phyloP scores from a whole-genome alignment of 805 yeast genomes.

The Candida xiaguanensis region DNA sequence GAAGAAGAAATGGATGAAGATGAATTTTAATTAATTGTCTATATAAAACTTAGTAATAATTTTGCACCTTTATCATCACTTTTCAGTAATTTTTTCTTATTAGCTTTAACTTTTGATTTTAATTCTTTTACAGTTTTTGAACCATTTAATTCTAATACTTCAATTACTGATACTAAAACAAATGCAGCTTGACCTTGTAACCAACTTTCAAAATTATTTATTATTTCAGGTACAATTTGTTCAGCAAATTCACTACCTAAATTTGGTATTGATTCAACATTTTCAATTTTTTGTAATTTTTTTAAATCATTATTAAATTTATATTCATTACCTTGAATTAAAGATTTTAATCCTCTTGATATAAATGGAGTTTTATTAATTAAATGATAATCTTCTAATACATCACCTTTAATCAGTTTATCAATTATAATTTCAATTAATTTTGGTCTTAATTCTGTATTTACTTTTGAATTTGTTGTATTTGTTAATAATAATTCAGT shows the following conservation, averaged over 20 bases:
- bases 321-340: conserved; percentile 86
- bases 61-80: conserved; percentile 61
- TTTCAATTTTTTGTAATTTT: conserved; percentile 44
- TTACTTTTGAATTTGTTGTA: conserved; percentile 35
- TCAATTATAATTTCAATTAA: conserved; percentile 56
- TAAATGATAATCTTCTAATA: conserved; percentile 62
- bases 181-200: conserved; percentile 66
- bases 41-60: conserved; percentile 23
- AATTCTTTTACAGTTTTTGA: conserved; percentile 43
- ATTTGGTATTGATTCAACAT: conserved; percentile 34
- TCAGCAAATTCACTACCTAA: conserved; percentile 59
- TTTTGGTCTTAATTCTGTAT: conserved; percentile 37
- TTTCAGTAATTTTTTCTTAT: conserved; percentile 41
- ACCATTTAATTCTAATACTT: conserved; percentile 47
- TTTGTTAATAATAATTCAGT: conserved; percentile 61
- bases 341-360: conserved; percentile 66
- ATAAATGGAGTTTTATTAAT: conserved; percentile 65
- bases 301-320: conserved; percentile 48
- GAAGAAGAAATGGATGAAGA: conserved; percentile 13
- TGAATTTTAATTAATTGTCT: conserved; percentile 5
- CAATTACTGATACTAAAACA: conserved; percentile 76
- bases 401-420: conserved; percentile 59
- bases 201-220: conserved; percentile 56
- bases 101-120: conserved; percentile 49
- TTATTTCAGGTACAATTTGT: conserved; percentile 50